These are phyloP conservation scores for Ciborinia camelliae DNA, from an alignment of 2,329 filamentous ascomycete genomes.

Conservation along the genomic window DNA sequence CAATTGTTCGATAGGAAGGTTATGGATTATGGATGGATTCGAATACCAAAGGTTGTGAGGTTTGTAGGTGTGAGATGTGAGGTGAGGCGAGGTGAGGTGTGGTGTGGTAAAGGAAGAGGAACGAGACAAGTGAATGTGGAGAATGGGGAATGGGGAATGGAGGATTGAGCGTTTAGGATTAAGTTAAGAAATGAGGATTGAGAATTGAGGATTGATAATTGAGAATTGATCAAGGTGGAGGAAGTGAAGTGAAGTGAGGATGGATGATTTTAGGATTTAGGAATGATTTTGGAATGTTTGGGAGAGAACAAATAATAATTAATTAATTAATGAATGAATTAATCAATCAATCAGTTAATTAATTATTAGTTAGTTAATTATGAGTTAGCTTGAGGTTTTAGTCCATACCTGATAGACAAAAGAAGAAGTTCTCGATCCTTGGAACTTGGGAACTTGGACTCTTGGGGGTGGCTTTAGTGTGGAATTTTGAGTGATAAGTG, in stretches of 20 bases:
- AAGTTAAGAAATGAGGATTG: too few species aligned
- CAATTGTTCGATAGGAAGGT: background rate
- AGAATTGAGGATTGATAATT: too few species aligned
- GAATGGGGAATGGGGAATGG: background rate
- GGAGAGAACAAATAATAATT: background rate
- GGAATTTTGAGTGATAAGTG: background rate
- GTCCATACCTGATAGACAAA: too few species aligned
- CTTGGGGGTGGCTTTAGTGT: background rate
- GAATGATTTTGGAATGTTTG: background rate
- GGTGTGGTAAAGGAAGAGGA: background rate
- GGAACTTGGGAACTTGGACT: background rate
- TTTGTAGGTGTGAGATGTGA: too few species aligned
- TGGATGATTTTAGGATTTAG: too few species aligned
- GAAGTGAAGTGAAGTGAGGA: too few species aligned
- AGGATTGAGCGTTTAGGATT: too few species aligned
- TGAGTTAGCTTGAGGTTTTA: too few species aligned
- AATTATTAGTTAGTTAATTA: too few species aligned
- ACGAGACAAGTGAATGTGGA: constrained; percentile 12
- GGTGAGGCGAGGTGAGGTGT: too few species aligned
- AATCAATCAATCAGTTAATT: too few species aligned
- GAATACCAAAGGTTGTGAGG: background rate
- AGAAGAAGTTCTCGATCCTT: constrained; percentile 1
- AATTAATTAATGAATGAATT: too few species aligned
- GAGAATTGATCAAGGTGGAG: background rate
- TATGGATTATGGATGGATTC: background rate